Base-by-base conservation (phyloP, 2,329 filamentous ascomycete species). In the Spiromastix sp. region DNA sequence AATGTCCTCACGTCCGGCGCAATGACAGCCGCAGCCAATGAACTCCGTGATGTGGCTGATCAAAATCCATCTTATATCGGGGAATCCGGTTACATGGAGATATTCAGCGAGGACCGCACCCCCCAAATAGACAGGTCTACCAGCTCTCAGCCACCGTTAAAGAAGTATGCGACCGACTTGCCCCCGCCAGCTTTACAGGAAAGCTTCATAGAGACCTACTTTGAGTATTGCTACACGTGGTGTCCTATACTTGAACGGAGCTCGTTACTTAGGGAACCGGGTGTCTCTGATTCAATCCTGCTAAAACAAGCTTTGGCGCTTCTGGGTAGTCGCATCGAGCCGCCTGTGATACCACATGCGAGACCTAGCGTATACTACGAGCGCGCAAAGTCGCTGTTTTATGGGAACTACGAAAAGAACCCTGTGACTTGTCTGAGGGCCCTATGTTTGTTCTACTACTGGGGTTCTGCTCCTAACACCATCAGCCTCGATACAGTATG, bases 371-470 rank as follows among this genome's bases (percentile, higher is more conserved):
- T 46, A 2, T 64, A 64, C 28, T 66, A 66, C 37, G 47, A 60
- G n/a, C 52, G 51, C 27, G 63, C 61, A 4, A 48, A 52, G 6
- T 49, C 43, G n/a, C 49, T 63, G 2, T 64, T 66, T 34, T 63
- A 66, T 35, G 46, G 55, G 9, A 60, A 64, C 28, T 51, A 60
- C 16, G 63, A 66, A 30, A 42, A 52, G 0, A 56, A 65, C 36
- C 50, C 53, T 0, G 42, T 65, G 15, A 54, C 49, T 0, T 53
- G 51, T 0, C 35, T 66, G 0, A 58, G 59, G 34, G 55, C 61
- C 0, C 45, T 66, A 0, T 47, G 57, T 1, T 38, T 66, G 2
- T 63, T 66, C 24, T 66, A 66, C 47, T 66, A 63, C 63, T 66
- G 61, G 62, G 58, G 60, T 3, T 59, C 63, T 5, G 48, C 55